Conservation (phyloP, 2,329 filamentous ascomycete species). For the Cercospora berteroae region DNA sequence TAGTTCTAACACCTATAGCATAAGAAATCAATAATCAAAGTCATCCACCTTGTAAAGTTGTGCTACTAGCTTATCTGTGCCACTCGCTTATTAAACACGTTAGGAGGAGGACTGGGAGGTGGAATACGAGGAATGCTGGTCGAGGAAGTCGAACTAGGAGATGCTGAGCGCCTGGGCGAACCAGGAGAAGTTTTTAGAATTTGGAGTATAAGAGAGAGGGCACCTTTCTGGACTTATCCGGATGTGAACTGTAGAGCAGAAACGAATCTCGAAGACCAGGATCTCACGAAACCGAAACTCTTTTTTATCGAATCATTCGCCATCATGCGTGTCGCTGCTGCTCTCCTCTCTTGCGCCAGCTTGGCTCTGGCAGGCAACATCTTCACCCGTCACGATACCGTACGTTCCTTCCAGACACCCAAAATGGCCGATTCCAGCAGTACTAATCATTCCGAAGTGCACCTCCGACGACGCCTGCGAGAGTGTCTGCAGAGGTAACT, state of each 20-base stretch:
- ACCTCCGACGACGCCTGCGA: constrained; percentile 22
- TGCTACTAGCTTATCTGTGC: no score
- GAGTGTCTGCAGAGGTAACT: constrained; percentile 1
- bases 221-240: background rate
- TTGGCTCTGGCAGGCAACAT: background rate
- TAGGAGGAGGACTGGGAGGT: background rate
- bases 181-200: background rate
- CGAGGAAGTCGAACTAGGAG: background rate
- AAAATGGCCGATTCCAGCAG: background rate
- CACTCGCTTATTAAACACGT: no score
- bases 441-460: constrained; percentile 4
- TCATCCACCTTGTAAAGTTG: no score
- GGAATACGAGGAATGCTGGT: background rate
- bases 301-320: background rate
- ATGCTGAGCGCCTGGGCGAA: background rate
- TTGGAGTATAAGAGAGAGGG: background rate
- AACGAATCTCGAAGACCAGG: background rate
- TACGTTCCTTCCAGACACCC: background rate
- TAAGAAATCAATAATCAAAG: no score
- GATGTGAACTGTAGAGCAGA: background rate
- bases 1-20: no score
- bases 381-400: background rate
- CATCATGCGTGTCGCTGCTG: background rate
- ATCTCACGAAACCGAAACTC: background rate
- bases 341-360: background rate